Percentiles rank a stretch among this genome's conserved stretches.
These are phyloP conservation scores for Agaricus subrufescens DNA, from an alignment of 768 basidiomycete species.

Conservation along the genomic window DNA sequence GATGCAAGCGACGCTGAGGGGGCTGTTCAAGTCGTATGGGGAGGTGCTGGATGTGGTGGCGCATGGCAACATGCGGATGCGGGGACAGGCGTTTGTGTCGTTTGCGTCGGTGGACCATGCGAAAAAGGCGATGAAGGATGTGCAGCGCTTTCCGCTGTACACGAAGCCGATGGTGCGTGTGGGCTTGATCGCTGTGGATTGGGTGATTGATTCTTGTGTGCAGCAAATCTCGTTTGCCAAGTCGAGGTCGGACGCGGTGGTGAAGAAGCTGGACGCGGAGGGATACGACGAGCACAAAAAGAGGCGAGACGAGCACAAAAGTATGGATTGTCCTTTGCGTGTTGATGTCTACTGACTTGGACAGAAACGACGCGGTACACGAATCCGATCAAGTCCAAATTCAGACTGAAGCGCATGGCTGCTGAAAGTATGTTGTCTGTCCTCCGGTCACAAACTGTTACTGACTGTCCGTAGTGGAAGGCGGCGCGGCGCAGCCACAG, in stretches of 20 bases:
- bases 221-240: slow-evolving; percentile 95
- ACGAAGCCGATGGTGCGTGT: slow-evolving; percentile 88
- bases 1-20: slow-evolving; percentile 80
- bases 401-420: slow-evolving; percentile 75
- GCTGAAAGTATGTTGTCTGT: slow-evolving; percentile 56
- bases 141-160: slow-evolving; percentile 90
- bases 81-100: slow-evolving; percentile 97
- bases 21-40: slow-evolving; percentile 91
- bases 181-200: not conserved
- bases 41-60: slow-evolving; percentile 94
- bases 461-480: slow-evolving; percentile 49
- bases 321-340: slow-evolving; percentile 20
- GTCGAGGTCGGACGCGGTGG: slow-evolving; percentile 86
- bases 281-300: slow-evolving; percentile 74
- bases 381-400: slow-evolving; percentile 88
- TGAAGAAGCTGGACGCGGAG: slow-evolving; percentile 65
- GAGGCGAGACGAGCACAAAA: slow-evolving; percentile 75
- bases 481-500: slow-evolving; percentile 57
- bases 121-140: slow-evolving; percentile 79
- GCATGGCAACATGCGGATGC: slow-evolving; percentile 92
- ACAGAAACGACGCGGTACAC: slow-evolving; percentile 78
- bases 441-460: slow-evolving; percentile 2
- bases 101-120: slow-evolving; percentile 83
- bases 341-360: not conserved
- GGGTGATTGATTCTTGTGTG: slow-evolving; percentile 1